Base-by-base conservation (phyloP, 2,329 filamentous ascomycete species). In the Bipolaris bicolor region DNA sequence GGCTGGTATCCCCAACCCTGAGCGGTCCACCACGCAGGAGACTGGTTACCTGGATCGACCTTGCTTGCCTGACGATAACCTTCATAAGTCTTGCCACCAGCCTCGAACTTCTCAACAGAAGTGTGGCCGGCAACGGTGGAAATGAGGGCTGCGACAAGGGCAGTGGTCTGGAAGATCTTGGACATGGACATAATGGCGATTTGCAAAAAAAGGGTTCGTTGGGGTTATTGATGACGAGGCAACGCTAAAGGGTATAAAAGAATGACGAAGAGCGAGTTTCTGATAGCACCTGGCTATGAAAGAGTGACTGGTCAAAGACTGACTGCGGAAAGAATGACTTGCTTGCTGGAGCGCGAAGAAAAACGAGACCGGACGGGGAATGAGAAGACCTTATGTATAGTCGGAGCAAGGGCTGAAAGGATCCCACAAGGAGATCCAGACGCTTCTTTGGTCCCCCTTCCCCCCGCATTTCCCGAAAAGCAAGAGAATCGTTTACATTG, bases 1-100 rank as follows among this genome's bases (percentile, higher is more conserved):
- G 71, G 71, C 34, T 72, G 64, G 49, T 61, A 71, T 13, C 71
- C 71, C 71, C 70, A 73, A 13, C 70, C 70, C 47, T 73, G 71
- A 55, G 64, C 63, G 44, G 71, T 74, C 64, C 67, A 69, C 71
- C 71, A 74, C 5, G 71, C 71, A 26, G 71, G 71, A 3, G 70
- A 73, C 46, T 68, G 48, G 53, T 67, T 66, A 18, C 59, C 62
- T 2, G 67, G 65, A 37, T 69, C 69, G 10, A 57, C 36, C 62
- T 71, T 74, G 47, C 60, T 62, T 10, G 49, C 66, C 43, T 63
- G 62, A n/a, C 63, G 62, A 61, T 66, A 74, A 24, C 71, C 71
- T 7, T 60, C 39, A 58, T 72, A 74, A 40, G 69, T 71, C 46
- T 68, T 60, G 34, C 70, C 70, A 41, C 66, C 66, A 45, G 65